phyloP scores from a whole-genome alignment of 176 grass and related monocot species.

The Phragmites australis region DNA sequence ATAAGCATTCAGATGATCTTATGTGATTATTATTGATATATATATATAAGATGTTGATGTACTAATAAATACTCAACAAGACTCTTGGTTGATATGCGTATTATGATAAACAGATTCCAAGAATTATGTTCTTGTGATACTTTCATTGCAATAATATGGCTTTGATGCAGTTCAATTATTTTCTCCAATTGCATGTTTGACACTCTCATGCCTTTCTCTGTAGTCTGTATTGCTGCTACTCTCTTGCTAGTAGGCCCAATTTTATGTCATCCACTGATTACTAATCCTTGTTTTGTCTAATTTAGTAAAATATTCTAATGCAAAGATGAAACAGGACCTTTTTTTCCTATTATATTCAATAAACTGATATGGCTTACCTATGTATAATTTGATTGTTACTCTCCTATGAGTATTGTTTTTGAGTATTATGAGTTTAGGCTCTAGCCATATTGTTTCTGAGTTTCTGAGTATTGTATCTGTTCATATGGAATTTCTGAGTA shows the following conservation, averaged over 20 bases:
- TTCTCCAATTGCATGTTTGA: neutral
- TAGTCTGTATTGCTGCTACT: neutral
- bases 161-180: neutral
- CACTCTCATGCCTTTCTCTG: neutral
- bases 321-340: neutral
- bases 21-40: constrained; percentile 7
- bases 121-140: constrained; percentile 9
- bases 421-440: no score
- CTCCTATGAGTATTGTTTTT: no score
- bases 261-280: constrained; percentile 1
- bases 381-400: constrained; percentile 47
- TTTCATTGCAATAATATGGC: neutral
- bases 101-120: constrained; percentile 11
- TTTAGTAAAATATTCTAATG: constrained; percentile 14
- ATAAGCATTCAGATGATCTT: neutral
- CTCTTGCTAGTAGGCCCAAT: neutral
- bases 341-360: constrained; percentile 20
- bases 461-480: no score
- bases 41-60: neutral
- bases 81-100: constrained; percentile 5
- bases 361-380: constrained; percentile 18
- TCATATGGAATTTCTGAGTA: no score
- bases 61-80: neutral
- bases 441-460: no score
- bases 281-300: constrained; percentile 23